Conservation (phyloP, 1,284 basidiomycete genomes). For the Pseudomicrostroma phylloplanum region DNA sequence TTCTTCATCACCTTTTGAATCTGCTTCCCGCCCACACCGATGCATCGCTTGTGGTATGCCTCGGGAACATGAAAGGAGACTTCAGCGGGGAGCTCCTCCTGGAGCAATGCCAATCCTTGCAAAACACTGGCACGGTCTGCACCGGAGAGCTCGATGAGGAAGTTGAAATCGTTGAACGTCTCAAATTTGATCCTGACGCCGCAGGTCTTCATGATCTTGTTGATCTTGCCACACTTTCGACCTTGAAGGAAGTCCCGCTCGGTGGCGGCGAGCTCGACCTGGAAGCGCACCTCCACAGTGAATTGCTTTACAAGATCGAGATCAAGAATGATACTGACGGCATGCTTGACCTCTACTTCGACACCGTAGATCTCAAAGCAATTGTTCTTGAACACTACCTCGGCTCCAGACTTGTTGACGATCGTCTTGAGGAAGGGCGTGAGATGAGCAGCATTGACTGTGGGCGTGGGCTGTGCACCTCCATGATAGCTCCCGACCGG, state of each 20-base stretch:
- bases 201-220: constrained; percentile 56
- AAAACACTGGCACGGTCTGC: constrained; percentile 62
- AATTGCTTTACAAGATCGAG: constrained; percentile 86
- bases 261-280: constrained; percentile 95
- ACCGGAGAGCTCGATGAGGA: constrained; percentile 74
- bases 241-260: constrained; percentile 85
- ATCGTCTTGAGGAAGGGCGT: constrained; percentile 79
- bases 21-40: constrained; percentile 94
- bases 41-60: constrained; percentile 97
- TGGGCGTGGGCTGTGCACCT: constrained; percentile 27
- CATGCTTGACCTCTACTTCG: constrained; percentile 81
- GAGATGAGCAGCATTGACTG: constrained; percentile 75
- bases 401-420: constrained; percentile 78
- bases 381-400: constrained; percentile 94
- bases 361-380: constrained; percentile 97
- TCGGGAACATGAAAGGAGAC: constrained; percentile 98
- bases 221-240: constrained; percentile 54
- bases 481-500: constrained; percentile 54
- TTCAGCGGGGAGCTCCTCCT: constrained; percentile 97
- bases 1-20: constrained; percentile 99
- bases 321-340: constrained; percentile 79
- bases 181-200: constrained; percentile 98
- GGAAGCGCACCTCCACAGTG: constrained; percentile 95
- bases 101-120: constrained; percentile 78
- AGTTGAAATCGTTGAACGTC: constrained; percentile 98